Base-by-base conservation (phyloP, 176 grass and related monocot genomes). In the Ampelocalamus luodianensis region DNA sequence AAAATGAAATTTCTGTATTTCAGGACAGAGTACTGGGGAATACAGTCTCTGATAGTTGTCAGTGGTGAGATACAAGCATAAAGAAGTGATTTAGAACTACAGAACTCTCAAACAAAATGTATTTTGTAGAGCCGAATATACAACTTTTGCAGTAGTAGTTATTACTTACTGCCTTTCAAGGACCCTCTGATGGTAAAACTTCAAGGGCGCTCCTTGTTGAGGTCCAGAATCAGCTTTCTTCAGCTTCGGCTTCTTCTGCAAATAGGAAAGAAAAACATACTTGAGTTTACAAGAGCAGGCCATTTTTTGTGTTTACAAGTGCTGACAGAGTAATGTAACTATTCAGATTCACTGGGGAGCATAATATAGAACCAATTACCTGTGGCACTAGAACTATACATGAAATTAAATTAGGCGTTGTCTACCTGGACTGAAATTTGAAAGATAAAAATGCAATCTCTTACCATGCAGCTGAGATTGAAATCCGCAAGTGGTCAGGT, bases 401-500 rank as follows among this genome's bases (percentile, higher is more conserved):
- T 12, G 16, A 66, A 74, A 5, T 20, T 67, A 16, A 54, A 18
- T 54, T 15, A 8, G 3, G 1, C 5, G 60, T 12, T 10, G 5
- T 66, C 13, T 17, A 40, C n/a, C 15, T 54, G 58, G 54, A 36
- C 4, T 22, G 37, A 68, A 73, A 26, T 38, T 71, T 17, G 40
- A 68, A 74, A 24, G 32, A 44, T 37, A 23, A 66, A 39, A 71
- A 18, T 4, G 3, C 0, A 49, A 68, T 39, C 13, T 24, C 65
- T 16, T 86, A 92, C 89, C 87, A 73, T 78, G 87, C 58, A 92
- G 34, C 81, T 80, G 85, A 70, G 93, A 95, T 22, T 90, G 63
- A 74, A 98, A 98, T 64, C 95, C 95, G 18, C 91, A 95, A n/a
- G 89, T 83, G 22, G 72, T 93, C 51, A 98, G 87, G 68, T 93